Conservation (phyloP, 139 green algal species). For the Tetratostichococcus sp. region DNA sequence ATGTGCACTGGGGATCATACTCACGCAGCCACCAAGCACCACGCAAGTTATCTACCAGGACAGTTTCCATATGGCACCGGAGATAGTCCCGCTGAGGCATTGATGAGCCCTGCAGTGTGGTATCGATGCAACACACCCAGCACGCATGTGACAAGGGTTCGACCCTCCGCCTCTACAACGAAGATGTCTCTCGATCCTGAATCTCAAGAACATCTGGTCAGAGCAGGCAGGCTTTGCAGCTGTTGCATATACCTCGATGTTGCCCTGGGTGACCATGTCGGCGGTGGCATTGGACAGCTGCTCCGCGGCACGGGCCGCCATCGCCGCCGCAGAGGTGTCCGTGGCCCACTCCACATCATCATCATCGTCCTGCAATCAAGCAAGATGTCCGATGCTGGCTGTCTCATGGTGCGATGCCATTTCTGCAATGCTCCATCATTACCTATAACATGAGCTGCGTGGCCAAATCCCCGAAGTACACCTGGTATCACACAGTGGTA, state of each 20-base stretch:
- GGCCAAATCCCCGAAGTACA: too few species aligned
- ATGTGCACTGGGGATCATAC: neutral
- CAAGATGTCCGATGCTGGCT: too few species aligned
- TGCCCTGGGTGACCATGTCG: constrained; percentile 77
- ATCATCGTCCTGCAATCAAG: constrained; percentile 10
- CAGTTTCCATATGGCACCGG: neutral
- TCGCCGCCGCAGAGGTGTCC: constrained; percentile 83
- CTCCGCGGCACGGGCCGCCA: constrained; percentile 69
- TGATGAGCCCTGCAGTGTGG: neutral
- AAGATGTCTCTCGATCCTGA: too few species aligned
- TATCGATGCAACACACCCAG: neutral
- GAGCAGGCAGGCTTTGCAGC: too few species aligned
- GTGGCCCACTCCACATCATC: constrained; percentile 88
- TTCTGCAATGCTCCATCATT: too few species aligned
- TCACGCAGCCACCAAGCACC: neutral
- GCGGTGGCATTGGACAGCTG: constrained; percentile 85
- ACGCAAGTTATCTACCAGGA: neutral
- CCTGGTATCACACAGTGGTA: too few species aligned
- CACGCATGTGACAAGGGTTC: too few species aligned
- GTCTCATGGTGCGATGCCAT: too few species aligned
- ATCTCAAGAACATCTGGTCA: too few species aligned
- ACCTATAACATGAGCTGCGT: too few species aligned
- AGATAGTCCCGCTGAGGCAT: constrained; percentile 1
- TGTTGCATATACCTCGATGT: constrained; percentile 67
- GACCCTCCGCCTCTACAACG: too few species aligned